Percentiles rank a stretch among this genome's conserved stretches.
phyloP scores from a whole-genome alignment of 2,329 filamentous ascomycete genomes.

The Aspergillus latus region DNA sequence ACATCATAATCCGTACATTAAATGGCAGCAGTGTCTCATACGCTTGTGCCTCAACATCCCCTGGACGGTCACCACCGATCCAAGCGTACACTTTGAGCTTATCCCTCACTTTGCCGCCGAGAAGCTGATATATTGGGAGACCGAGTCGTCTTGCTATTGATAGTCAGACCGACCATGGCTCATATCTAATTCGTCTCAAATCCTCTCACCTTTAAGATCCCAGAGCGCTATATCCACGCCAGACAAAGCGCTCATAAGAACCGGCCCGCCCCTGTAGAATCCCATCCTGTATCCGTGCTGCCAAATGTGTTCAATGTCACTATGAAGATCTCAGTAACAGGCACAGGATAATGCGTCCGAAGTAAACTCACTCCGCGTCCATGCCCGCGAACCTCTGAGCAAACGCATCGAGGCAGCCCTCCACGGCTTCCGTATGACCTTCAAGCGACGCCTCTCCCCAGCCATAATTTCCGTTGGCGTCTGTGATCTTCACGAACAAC shows the following conservation, averaged over 20 bases:
- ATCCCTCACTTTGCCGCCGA: constrained; percentile 70
- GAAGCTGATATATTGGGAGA: constrained; percentile 70
- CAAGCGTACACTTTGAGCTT: constrained; percentile 73
- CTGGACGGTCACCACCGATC: constrained; percentile 73
- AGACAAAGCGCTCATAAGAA: constrained; percentile 76
- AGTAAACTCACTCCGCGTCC: constrained; percentile 4
- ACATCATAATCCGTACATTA: not conserved
- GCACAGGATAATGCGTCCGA: constrained; percentile 44
- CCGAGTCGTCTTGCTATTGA: constrained; percentile 51
- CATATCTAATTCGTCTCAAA: not conserved
- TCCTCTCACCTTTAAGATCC: constrained; percentile 64
- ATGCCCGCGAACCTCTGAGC: constrained; percentile 3
- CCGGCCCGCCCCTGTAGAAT: constrained; percentile 76
- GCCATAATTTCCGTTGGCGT: constrained; percentile 64
- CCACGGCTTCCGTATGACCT: constrained; percentile 71
- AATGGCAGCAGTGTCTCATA: not conserved
- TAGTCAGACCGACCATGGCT: not conserved
- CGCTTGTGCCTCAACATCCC: constrained; percentile 62
- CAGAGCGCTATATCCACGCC: constrained; percentile 79
- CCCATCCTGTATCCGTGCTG: constrained; percentile 58
- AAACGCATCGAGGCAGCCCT: constrained; percentile 66
- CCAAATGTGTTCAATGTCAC: constrained; percentile 81
- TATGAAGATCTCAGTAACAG: constrained; percentile 51
- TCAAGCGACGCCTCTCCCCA: constrained; percentile 77
- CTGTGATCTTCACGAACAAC: constrained; percentile 76